Evolutionary conservation across 139 green algal genomes (phyloP), one percentile per base, ranked within the genome.

Genomic region (Ostreobium quekettii): DNA sequence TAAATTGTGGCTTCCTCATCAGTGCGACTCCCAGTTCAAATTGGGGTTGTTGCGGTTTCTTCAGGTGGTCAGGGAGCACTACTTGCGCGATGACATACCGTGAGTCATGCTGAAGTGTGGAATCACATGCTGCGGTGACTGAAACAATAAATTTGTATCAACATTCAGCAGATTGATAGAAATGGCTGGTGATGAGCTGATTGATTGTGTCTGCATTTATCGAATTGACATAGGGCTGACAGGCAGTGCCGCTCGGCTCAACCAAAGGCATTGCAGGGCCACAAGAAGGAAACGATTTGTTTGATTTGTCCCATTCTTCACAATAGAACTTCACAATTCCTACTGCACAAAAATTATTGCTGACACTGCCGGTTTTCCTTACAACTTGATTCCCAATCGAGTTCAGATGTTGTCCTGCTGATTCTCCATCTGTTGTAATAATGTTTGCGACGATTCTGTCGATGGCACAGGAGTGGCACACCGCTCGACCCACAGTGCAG

Each of bases 81-180:
- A 99, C 71, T 77, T 99, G 4, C 78, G 94, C 4, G 94, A 98
- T 67, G 94, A 99, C 76, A 97, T 99, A 38, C 87, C 72, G 82
- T 87, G 66, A 24, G 64, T 79, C 26, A 49, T 65, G 67, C 5
- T 65, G 33, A 8, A 28, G 46, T 47, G 8, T 47, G 1, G 1
- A 33, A 33, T 46, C 31, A 36, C 59, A 35, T 57, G 6, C 5
- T 29, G 31, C 38, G 22, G 1, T 49, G 22, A 35, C 38, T 48
- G 15, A 19, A 53, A 11, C 42, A 11, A 53, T 19, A 53, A 19
- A 53, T 53, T 53, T 19, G 19, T 53, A 19, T 26, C 42, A 19
- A 53, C 11, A 11, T 53, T 53, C 19, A 26, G n/a, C 8, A 26
- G 59, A 47, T 66, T 66, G 11, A 22, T 66, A 5, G 8, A 53